phyloP scores from a whole-genome alignment of 116 monocot species.

The Dioscorea cayenensis region DNA sequence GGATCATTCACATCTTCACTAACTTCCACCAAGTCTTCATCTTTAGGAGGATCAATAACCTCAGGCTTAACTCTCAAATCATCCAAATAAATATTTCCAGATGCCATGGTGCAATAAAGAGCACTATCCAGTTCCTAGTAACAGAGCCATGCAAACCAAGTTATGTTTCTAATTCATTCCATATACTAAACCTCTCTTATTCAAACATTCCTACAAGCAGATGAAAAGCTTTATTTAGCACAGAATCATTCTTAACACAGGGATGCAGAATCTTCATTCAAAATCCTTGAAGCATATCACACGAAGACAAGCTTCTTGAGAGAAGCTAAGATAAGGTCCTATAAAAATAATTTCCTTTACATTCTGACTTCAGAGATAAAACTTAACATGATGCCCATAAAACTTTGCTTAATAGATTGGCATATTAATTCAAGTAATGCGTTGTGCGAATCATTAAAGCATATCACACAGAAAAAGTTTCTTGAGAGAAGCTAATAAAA shows the following conservation, averaged over 20 bases:
- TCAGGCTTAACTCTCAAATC: conserved; percentile 36
- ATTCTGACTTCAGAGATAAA: too few relatives aligned
- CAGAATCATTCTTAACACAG: not conserved
- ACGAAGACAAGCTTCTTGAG: too few relatives aligned
- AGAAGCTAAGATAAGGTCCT: too few relatives aligned
- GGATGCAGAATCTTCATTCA: not conserved
- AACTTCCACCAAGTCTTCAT: conserved; percentile 31
- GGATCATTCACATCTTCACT: conserved; percentile 33
- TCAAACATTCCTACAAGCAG: not conserved
- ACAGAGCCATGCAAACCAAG: not conserved
- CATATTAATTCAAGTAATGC: too few relatives aligned
- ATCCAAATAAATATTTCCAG: conserved; percentile 38
- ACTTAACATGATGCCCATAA: too few relatives aligned
- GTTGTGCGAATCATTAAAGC: not conserved
- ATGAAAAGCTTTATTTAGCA: not conserved
- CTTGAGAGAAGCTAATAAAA: too few relatives aligned
- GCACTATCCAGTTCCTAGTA: not conserved
- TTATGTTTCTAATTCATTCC: not conserved
- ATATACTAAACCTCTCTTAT: not conserved
- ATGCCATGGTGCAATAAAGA: conserved; percentile 29
- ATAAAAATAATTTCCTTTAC: too few relatives aligned
- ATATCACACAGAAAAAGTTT: too few relatives aligned
- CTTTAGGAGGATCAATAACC: conserved; percentile 42
- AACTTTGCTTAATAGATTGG: too few relatives aligned
- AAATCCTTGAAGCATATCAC: not conserved